Evolutionary conservation across 805 yeast genomes (phyloP).

Genomic region (Lipomyces chichibuensis): DNA sequence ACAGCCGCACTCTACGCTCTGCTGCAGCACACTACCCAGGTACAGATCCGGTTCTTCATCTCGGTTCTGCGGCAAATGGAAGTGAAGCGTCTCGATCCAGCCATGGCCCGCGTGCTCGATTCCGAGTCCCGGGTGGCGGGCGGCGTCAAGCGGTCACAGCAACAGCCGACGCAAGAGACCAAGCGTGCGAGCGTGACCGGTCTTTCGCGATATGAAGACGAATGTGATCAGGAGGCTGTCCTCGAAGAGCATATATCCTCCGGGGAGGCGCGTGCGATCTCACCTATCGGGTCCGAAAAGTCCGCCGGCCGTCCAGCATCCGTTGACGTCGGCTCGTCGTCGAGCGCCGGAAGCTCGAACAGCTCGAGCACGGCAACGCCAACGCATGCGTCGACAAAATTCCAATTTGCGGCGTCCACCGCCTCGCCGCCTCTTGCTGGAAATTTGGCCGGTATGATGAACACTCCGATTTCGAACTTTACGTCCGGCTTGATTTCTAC

Average conservation of each 20-base stretch:
- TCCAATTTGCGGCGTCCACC: slow-evolving; percentile 17
- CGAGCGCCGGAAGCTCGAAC: not conserved
- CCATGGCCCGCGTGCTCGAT: slow-evolving; percentile 7
- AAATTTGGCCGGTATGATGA: slow-evolving; percentile 42
- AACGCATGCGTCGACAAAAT: slow-evolving; percentile 14
- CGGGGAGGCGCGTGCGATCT: slow-evolving; percentile 22
- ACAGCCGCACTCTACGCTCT: slow-evolving; percentile 47
- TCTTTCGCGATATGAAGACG: not conserved
- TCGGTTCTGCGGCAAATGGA: slow-evolving; percentile 43
- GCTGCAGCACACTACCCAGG: slow-evolving; percentile 44
- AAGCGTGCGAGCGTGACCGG: slow-evolving; percentile 7
- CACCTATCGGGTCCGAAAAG: slow-evolving; percentile 34
- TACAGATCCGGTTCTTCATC: slow-evolving; percentile 43
- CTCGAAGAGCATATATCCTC: not conserved
- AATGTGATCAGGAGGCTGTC: not conserved
- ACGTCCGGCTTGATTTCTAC: slow-evolving; percentile 21
- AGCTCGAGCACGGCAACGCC: slow-evolving; percentile 8
- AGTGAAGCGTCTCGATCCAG: slow-evolving; percentile 21
- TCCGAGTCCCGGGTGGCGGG: not conserved
- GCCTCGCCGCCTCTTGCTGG: slow-evolving; percentile 22
- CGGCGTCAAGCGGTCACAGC: slow-evolving; percentile 1
- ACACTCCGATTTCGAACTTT: slow-evolving; percentile 37
- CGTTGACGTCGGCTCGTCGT: slow-evolving; percentile 12
- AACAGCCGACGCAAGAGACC: slow-evolving; percentile 1
- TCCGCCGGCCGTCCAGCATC: slow-evolving; percentile 22